Conservation (phyloP, 2,329 filamentous ascomycete species). For the Fusarium brevicatenulatum region DNA sequence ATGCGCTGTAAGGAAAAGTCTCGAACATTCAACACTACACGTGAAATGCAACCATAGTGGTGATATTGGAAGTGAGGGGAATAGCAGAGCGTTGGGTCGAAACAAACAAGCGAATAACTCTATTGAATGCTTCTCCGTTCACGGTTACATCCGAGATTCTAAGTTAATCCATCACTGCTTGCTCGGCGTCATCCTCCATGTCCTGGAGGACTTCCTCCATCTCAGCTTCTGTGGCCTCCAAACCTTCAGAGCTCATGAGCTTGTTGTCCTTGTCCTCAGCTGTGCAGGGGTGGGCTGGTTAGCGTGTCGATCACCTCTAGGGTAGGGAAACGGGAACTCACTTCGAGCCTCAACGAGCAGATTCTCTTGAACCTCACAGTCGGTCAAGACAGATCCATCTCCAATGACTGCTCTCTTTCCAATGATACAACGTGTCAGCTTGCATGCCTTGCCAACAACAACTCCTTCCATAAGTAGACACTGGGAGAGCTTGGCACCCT, state of each 20-base stretch:
- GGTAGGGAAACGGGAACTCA: slow-evolving; percentile 55
- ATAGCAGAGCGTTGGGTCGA: neutral
- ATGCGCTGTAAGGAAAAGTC: neutral
- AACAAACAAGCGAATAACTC: neutral
- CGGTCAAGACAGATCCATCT: slow-evolving; percentile 81
- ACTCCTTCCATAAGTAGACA: slow-evolving; percentile 95
- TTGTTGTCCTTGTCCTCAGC: slow-evolving; percentile 75
- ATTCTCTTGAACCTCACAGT: slow-evolving; percentile 94
- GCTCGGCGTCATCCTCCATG: slow-evolving; percentile 50
- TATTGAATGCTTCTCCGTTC: slow-evolving; percentile 14
- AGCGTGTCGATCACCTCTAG: slow-evolving; percentile 4
- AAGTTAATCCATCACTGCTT: slow-evolving; percentile 39
- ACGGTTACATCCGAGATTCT: slow-evolving; percentile 1
- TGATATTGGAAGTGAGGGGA: neutral
- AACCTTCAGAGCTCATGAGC: slow-evolving; percentile 73
- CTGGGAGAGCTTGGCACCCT: slow-evolving; percentile 85
- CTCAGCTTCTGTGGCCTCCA: slow-evolving; percentile 72
- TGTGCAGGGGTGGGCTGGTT: slow-evolving; percentile 45
- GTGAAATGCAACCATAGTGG: neutral
- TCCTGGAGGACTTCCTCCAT: slow-evolving; percentile 64
- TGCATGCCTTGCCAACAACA: slow-evolving; percentile 83
- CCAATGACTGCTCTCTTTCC: slow-evolving; percentile 85
- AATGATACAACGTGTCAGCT: slow-evolving; percentile 87
- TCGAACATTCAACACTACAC: neutral
- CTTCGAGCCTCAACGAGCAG: slow-evolving; percentile 82